Base-by-base conservation (phyloP, 192 early-diverging fungal genomes). In the Backusella psychrophila region DNA sequence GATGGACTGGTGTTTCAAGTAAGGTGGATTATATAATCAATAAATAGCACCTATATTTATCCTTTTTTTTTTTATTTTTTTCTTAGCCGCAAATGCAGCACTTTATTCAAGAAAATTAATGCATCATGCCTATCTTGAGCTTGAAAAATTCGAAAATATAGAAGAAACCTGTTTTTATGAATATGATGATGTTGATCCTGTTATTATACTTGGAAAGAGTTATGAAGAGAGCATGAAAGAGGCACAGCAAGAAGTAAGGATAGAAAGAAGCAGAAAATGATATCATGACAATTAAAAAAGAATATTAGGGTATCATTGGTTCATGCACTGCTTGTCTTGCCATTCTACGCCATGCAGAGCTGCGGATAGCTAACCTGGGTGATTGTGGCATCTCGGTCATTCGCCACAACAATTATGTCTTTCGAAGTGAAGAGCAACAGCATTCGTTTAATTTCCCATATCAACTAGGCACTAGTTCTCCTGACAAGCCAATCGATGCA, bases 401-500 rank as follows among this genome's bases (percentile, higher is more conserved):
- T 52, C 93, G 98, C 34, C 87, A 91, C 56, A 93, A 92, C 66
- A 91, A 95, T 69, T 89, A 94, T 82, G 90, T 97, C 29, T 99
- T 98, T 84, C 87, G 96, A 46, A 97, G 91, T 39, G 96, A 98
- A 86, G 97, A 98, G 82, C 98, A 98, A 77, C 97, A 98, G 81
- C 96, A 99, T 84, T 97, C 94, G 26, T 99, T 99, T 85, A 99
- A 99, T 83, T 98, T 94, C 77, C 98, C 98, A 6, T 98, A 90
- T 80, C 98, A 99, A 81, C 89, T 99, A 33, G 96, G 98, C 59
- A 97, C 94, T 1, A 73, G 72, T 21, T 81, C 80, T 36, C 76
- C 76, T 72, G 80, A 81, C 66, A 71, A 72, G 21, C 80, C 80
- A 3, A 74, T 52, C 11, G 80, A 81, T 67, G 80, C 80, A 36